A percentile compares a stretch with the other conserved stretches of the same genome.
These are phyloP conservation scores for Xylariaceae sp. DNA, from an alignment of 2,329 filamentous ascomycete species.

Conservation along the genomic window DNA sequence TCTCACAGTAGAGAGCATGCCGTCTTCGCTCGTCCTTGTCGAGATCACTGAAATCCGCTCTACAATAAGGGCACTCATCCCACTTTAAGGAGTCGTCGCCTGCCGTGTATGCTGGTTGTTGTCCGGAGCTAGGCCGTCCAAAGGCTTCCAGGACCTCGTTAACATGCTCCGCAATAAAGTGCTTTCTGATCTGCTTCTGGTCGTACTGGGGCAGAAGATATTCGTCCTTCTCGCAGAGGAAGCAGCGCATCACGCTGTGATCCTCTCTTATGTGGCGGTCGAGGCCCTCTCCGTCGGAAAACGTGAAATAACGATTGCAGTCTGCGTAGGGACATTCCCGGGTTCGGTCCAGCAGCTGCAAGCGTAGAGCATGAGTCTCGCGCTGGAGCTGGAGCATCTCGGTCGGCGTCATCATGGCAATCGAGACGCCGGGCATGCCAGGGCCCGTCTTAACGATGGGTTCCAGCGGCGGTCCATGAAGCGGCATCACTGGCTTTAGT, in stretches of 20 bases:
- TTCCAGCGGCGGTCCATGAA: conserved; percentile 46
- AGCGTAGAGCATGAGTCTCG: conserved; percentile 45
- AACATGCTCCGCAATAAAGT: conserved; percentile 34
- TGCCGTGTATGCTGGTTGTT: not conserved
- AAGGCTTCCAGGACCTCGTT: conserved; percentile 25
- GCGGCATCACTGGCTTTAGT: conserved; percentile 44
- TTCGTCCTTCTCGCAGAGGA: conserved; percentile 35
- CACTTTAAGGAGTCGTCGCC: not conserved
- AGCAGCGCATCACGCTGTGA: conserved; percentile 42
- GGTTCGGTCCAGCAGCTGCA: conserved; percentile 44
- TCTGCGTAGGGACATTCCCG: conserved; percentile 48
- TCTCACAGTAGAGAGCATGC: no score
- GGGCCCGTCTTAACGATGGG: conserved; percentile 44
- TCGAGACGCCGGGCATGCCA: conserved; percentile 46
- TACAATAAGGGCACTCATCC: conserved; percentile 26
- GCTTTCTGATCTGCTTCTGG: conserved; percentile 26
- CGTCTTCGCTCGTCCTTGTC: no score
- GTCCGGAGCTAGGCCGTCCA: not conserved
- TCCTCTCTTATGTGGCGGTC: conserved; percentile 45
- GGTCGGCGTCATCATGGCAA: conserved; percentile 49
- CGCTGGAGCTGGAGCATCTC: conserved; percentile 49
- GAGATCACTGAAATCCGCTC: no score
- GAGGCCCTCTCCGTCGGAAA: conserved; percentile 41
- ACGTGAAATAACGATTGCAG: conserved; percentile 46
- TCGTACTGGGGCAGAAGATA: conserved; percentile 45